A percentile compares a stretch with the other conserved stretches of the same genome.
Conservation (phyloP, 2,329 filamentous ascomycete species). For the Penicillium sp. region DNA sequence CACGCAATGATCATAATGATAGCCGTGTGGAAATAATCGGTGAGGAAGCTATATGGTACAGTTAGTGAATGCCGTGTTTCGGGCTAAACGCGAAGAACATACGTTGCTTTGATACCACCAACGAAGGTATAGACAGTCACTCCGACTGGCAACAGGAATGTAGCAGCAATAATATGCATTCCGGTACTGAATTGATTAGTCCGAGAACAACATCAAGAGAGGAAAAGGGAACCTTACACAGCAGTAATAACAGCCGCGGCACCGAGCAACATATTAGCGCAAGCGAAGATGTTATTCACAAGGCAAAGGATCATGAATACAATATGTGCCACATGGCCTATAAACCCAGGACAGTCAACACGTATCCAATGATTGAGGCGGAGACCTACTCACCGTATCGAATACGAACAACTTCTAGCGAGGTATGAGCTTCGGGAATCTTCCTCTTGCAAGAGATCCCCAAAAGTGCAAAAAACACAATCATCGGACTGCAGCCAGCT, state of each 20-base stretch:
- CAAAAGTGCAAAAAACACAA: constrained; percentile 53
- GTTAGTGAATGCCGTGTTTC: not conserved
- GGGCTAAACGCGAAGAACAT: not conserved
- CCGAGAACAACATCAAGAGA: too few relatives aligned
- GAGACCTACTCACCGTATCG: constrained; percentile 42
- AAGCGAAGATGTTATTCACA: constrained; percentile 54
- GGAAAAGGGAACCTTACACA: constrained; percentile 21
- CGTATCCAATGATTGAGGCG: not conserved
- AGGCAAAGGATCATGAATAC: constrained; percentile 53
- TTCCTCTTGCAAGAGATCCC: constrained; percentile 53
- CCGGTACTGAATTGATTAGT: constrained; percentile 38
- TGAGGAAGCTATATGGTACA: constrained; percentile 38
- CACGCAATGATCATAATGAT: constrained; percentile 51
- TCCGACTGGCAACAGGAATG: constrained; percentile 45
- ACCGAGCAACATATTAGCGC: constrained; percentile 53
- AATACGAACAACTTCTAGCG: constrained; percentile 53
- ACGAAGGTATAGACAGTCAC: constrained; percentile 42
- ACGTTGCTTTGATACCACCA: constrained; percentile 43
- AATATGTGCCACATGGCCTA: constrained; percentile 44
- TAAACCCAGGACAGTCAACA: not conserved
- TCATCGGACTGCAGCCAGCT: constrained; percentile 54
- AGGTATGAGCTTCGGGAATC: constrained; percentile 53
- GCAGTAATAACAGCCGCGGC: constrained; percentile 44
- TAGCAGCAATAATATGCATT: constrained; percentile 51
- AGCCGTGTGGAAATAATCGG: constrained; percentile 55